Evolutionary conservation across 352 stramenopile genomes (phyloP).

Genomic region (Phytophthora meadii): DNA sequence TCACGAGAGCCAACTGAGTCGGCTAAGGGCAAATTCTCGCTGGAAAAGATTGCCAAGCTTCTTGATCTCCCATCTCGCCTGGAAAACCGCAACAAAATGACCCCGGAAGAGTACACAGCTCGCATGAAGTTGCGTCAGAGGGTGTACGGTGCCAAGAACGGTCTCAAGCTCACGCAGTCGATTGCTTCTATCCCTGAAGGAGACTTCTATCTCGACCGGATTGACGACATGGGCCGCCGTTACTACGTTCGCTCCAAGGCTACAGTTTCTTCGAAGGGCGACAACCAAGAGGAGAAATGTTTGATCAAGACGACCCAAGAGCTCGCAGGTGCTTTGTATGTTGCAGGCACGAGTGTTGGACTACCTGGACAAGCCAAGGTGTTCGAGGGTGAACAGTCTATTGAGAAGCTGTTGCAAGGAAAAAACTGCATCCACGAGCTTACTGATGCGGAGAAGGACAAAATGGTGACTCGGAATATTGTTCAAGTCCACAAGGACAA

Average conservation of each 20-base stretch:
- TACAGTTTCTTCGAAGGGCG: slow-evolving; percentile 1
- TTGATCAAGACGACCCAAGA: slow-evolving; percentile 53
- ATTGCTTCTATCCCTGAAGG: slow-evolving; percentile 71
- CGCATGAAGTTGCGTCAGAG: slow-evolving; percentile 92
- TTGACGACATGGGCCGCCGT: slow-evolving; percentile 90
- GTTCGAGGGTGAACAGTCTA: slow-evolving; percentile 83
- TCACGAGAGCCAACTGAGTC: slow-evolving; percentile 25
- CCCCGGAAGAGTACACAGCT: slow-evolving; percentile 91
- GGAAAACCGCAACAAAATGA: slow-evolving; percentile 76
- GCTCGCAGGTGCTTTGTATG: slow-evolving; percentile 74
- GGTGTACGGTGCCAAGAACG: slow-evolving; percentile 64
- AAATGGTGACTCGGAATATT: slow-evolving; percentile 94
- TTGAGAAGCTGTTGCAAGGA: slow-evolving; percentile 90
- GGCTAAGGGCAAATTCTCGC: slow-evolving; percentile 72
- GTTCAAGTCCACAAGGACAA: slow-evolving; percentile 80
- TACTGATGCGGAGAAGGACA: slow-evolving; percentile 64
- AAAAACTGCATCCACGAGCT: slow-evolving; percentile 92
- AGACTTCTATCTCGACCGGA: slow-evolving; percentile 93
- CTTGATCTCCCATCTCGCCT: slow-evolving; percentile 90
- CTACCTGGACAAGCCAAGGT: slow-evolving; percentile 77
- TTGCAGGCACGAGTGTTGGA: slow-evolving; percentile 92
- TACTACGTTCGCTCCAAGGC: slow-evolving; percentile 73
- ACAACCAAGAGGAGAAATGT: slow-evolving; percentile 19
- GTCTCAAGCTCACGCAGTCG: slow-evolving; percentile 76
- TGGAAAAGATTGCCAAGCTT: slow-evolving; percentile 87